Evolutionary conservation across 495 filamentous ascomycete species (phyloP), one percentile per base, ranked within the genome.

Genomic region (Aspergillus ellipticus): DNA sequence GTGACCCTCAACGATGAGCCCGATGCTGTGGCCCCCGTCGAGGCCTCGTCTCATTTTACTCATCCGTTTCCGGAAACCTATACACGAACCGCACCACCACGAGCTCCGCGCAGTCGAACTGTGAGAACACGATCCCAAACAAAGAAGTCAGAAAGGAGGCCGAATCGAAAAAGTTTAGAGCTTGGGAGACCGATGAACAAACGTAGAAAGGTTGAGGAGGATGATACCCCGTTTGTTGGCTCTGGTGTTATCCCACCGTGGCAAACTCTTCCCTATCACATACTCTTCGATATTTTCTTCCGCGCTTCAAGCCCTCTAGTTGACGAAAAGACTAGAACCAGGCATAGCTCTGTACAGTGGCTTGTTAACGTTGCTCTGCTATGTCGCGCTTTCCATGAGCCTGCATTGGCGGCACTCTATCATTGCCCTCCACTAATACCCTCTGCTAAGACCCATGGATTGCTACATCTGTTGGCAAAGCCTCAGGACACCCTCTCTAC

Each of bases 351-450:
- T 0, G 78, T 82, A 3, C 64, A 67, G 51, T 90, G 83, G 82
- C 80, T 96, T 11, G 51, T 86, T 3, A 70, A 79, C 20, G 69
- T 83, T 16, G 82, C 87, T 10, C 66, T 79, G 9, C 64, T 85
- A 13, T 92, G 89, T 55, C 81, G 78, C 39, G 68, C 74, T 4
- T 92, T 92, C 54, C 69, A 80, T 6, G 87, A 92, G 59, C 87
- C 91, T 5, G 88, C 90, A 6, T 70, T 96, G 16, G 83, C 86
- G 13, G 86, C 80, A 11, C 75, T 94, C 4, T 94, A 92, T 66
- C 71, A 82, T 31, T 80, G 77, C 3, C 90, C 90, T 0, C 85
- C 88, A 0, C 67, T 89, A 2, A 65, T 76, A 42, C 79, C 80
- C 60, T 72, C 77, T 52, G 56, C 75, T 45, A 74, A 80, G 58